A percentile compares a stretch with the other conserved stretches of the same genome.
Conservation (phyloP, 2,329 filamentous ascomycete genomes). For the Aureobasidium sp. region DNA sequence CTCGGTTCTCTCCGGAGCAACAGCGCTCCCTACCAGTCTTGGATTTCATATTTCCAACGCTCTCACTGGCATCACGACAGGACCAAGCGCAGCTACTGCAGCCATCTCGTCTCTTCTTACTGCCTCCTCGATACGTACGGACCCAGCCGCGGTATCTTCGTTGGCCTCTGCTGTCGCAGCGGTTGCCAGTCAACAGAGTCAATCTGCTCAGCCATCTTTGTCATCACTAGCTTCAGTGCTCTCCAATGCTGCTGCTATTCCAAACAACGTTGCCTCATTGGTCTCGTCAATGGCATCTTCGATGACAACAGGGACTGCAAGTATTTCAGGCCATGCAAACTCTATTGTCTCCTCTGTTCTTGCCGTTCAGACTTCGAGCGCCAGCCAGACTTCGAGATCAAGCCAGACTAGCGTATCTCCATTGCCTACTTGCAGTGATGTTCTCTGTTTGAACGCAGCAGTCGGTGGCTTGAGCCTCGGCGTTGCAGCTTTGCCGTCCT, state of each 20-base stretch:
- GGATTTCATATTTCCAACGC: neutral
- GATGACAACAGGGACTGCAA: neutral
- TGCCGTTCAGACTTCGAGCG: neutral
- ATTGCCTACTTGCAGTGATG: neutral
- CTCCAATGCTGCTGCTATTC: neutral
- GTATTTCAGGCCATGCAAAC: neutral
- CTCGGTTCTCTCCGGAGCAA: neutral
- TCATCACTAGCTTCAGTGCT: neutral
- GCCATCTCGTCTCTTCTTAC: neutral
- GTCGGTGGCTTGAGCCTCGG: neutral
- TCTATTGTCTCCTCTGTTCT: neutral
- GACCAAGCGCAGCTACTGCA: neutral
- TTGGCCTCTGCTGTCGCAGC: neutral
- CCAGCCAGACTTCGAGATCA: neutral
- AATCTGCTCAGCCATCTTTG: neutral
- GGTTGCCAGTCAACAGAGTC: neutral
- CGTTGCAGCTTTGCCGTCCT: neutral
- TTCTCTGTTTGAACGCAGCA: slow-evolving; percentile 2
- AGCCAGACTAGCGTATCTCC: too few species aligned
- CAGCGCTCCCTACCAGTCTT: neutral
- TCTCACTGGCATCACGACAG: neutral
- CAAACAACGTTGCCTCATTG: neutral
- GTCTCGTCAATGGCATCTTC: neutral
- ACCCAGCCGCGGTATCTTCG: neutral
- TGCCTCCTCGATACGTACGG: neutral